Conservation (phyloP, 495 filamentous ascomycete genomes). For the Tetracladium marchalianum region DNA sequence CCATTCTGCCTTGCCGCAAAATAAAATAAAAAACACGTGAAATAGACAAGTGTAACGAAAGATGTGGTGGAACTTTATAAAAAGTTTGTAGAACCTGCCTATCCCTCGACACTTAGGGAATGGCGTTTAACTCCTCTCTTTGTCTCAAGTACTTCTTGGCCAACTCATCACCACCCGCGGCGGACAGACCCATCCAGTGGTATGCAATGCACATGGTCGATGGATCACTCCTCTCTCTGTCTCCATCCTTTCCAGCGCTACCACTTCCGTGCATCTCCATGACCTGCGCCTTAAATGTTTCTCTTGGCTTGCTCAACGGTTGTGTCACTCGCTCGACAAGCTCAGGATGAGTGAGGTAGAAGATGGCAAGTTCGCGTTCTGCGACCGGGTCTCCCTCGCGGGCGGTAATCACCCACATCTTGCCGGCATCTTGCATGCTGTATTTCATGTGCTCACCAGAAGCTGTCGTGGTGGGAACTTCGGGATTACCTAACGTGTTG, state of each 20-base stretch:
- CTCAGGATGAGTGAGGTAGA: conserved; percentile 89
- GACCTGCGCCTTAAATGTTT: conserved; percentile 85
- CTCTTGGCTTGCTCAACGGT: conserved; percentile 73
- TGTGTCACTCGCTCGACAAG: conserved; percentile 75
- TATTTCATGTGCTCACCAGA: conserved; percentile 29
- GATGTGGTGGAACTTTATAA: too few relatives aligned
- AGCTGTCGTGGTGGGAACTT: conserved; percentile 6
- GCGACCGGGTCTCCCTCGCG: conserved; percentile 88
- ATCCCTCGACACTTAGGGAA: conserved; percentile 7
- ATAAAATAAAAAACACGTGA: too few relatives aligned
- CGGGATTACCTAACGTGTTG: conserved; percentile 10
- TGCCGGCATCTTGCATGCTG: conserved; percentile 74
- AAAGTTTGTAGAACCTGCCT: too few relatives aligned
- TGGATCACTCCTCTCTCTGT: conserved; percentile 59
- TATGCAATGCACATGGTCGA: conserved; percentile 91
- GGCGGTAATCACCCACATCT: conserved; percentile 89
- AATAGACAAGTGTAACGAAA: too few relatives aligned
- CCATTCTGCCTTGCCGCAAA: too few relatives aligned
- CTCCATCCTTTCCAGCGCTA: conserved; percentile 31
- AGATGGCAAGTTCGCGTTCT: conserved; percentile 88
- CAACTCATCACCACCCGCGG: conserved; percentile 76
- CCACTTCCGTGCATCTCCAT: conserved; percentile 49
- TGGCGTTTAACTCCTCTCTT: conserved; percentile 22
- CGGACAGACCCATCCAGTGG: conserved; percentile 96
- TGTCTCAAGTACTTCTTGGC: conserved; percentile 79